Percentiles rank a stretch among this genome's conserved stretches.
These are phyloP conservation scores for Phytophthora meadii DNA, from an alignment of 352 stramenopile genomes.

Conservation along the genomic window DNA sequence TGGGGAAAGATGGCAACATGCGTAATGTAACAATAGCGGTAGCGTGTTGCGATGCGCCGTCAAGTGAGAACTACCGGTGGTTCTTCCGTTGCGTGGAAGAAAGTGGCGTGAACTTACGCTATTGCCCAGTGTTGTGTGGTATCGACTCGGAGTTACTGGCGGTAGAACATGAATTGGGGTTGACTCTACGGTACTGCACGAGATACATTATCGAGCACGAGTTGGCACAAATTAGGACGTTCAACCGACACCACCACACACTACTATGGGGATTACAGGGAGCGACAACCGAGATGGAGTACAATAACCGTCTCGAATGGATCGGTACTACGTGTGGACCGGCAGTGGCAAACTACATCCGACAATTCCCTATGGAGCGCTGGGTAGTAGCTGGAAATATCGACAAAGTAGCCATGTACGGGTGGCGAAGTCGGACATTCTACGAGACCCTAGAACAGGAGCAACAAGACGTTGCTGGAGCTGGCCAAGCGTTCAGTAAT, in stretches of 20 bases:
- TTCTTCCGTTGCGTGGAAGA: slow-evolving; percentile 55
- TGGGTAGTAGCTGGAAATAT: slow-evolving; percentile 59
- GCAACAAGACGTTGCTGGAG: slow-evolving; percentile 14
- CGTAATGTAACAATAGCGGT: slow-evolving; percentile 49
- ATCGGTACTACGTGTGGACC: slow-evolving; percentile 55
- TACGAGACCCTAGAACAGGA: slow-evolving; percentile 43
- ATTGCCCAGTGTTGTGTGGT: slow-evolving; percentile 51
- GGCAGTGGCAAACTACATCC: slow-evolving; percentile 46
- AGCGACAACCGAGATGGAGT: slow-evolving; percentile 52
- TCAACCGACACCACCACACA: slow-evolving; percentile 57
- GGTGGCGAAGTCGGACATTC: slow-evolving; percentile 61
- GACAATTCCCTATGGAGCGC: slow-evolving; percentile 52
- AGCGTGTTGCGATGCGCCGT: slow-evolving; percentile 45
- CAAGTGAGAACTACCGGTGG: slow-evolving; percentile 56
- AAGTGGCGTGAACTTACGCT: slow-evolving; percentile 50
- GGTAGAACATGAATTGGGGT: slow-evolving; percentile 46
- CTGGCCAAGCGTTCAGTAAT: not conserved
- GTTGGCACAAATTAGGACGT: slow-evolving; percentile 41
- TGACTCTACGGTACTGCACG: slow-evolving; percentile 63
- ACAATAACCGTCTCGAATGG: slow-evolving; percentile 61
- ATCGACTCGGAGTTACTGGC: slow-evolving; percentile 43
- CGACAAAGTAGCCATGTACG: slow-evolving; percentile 50
- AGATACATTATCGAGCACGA: slow-evolving; percentile 62
- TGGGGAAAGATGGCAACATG: slow-evolving; percentile 65
- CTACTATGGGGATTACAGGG: slow-evolving; percentile 61